A percentile compares a stretch with the other conserved stretches of the same genome.
Evolutionary conservation across 495 filamentous ascomycete species (phyloP).

Genomic region (Hypomontagnella submonticulosa): DNA sequence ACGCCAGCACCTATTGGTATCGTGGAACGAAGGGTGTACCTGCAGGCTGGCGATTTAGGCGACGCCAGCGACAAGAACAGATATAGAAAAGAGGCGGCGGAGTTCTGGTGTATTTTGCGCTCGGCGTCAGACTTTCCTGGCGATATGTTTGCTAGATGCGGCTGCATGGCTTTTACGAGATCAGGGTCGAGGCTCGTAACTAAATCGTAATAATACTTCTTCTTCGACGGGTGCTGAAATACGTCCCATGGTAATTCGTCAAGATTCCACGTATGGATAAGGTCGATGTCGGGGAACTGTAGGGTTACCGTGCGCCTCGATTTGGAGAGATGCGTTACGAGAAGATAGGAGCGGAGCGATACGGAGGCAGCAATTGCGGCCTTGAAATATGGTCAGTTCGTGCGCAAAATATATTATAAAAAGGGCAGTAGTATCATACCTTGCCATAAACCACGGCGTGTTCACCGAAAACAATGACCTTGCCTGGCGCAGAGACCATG

Average conservation of each 20-base stretch:
- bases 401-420: constrained; percentile 7
- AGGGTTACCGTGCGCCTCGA: constrained; percentile 85
- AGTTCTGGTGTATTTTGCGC: constrained; percentile 81
- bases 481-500: constrained; percentile 97
- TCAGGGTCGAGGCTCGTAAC: constrained; percentile 87
- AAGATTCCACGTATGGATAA: constrained; percentile 92
- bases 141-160: constrained; percentile 77
- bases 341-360: constrained; percentile 93
- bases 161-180: constrained; percentile 78
- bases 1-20: constrained; percentile 93
- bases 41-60: constrained; percentile 77
- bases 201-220: constrained; percentile 90
- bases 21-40: constrained; percentile 92
- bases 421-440: constrained; percentile 55
- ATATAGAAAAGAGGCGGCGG: constrained; percentile 89
- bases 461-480: constrained; percentile 97
- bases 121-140: constrained; percentile 67
- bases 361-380: constrained; percentile 94
- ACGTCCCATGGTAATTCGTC: constrained; percentile 84
- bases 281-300: constrained; percentile 84
- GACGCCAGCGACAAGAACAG: constrained; percentile 89
- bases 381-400: constrained; percentile 50
- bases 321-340: constrained; percentile 90
- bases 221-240: constrained; percentile 83
- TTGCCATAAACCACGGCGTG: constrained; percentile 97